Base-by-base conservation (phyloP, 208 protist species). In the Angomonas deanei region DNA sequence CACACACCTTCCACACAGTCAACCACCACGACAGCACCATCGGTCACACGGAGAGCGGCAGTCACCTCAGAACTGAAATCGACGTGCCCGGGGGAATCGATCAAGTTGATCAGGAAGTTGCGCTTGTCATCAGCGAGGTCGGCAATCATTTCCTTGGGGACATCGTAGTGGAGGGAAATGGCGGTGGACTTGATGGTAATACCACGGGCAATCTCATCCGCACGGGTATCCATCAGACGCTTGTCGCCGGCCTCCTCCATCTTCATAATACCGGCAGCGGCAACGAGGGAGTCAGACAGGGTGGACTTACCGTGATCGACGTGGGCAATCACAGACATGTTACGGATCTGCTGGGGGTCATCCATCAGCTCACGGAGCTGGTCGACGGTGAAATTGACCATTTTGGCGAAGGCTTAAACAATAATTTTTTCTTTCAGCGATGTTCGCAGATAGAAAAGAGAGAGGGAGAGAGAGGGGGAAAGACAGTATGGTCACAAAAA, bases 141-240 rank as follows among this genome's bases (percentile, higher is more conserved):
- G 34, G 52, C 66, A 56, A 84, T 82, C 58, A 78, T 82, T 49
- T 87, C 55, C 4, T 93, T 87, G n/a, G 80, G 76, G 6, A 98
- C 74, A 60, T 98, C 78, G 84, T 98, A 99, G 82, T 98, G 98
- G 57, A 99, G 79, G 26, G 98, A 99, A 71, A 99, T 97, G 74
- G 93, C 93, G 31, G 98, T 99, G 23, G 98, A 99, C 84, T 99
- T 99, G 87, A 99, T 99, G 55, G 98, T 99, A 70, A 99, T 99
- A 84, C 97, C 82, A 86, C 99, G 96, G 8, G 99, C 98, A 86
- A 99, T 82, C 64, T 89, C 82, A 56, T 89, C 82, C 47, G 67
- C 78, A 56, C 82, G 82, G 38, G 82, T 89, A 64, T 89, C 82
- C 69, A 83, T 82, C 65, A 86, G 73, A 47, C 79, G 78, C 69